Conservation (phyloP, 106 monocot species). For the Dendrobium chrysotoxum region DNA sequence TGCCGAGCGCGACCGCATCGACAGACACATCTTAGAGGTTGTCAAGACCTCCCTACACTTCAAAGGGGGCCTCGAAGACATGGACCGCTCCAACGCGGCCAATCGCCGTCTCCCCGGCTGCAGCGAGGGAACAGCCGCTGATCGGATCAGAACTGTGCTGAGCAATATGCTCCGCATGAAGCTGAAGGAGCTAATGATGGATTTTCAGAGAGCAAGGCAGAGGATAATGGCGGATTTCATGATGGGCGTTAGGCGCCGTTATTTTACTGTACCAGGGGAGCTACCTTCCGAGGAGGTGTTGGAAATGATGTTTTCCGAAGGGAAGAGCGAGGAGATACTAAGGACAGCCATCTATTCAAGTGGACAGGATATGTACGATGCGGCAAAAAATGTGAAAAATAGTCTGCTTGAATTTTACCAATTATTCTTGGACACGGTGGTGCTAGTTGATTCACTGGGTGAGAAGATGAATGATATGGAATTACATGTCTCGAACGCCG, state of each 20-base stretch:
- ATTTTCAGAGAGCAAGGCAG: constrained; percentile 52
- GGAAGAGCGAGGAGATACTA: constrained; percentile 37
- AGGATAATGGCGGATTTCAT: constrained; percentile 48
- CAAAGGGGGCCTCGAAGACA: constrained; percentile 39
- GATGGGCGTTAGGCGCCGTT: constrained; percentile 52
- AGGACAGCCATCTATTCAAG: not conserved
- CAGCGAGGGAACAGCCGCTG: constrained; percentile 45
- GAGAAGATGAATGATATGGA: constrained; percentile 78
- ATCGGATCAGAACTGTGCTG: constrained; percentile 52
- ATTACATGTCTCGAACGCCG: constrained; percentile 50
- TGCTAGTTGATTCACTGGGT: constrained; percentile 69
- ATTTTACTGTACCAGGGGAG: constrained; percentile 57
- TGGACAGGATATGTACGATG: constrained; percentile 36
- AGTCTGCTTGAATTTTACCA: constrained; percentile 73
- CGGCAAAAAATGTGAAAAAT: constrained; percentile 55
- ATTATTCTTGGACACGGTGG: constrained; percentile 83
- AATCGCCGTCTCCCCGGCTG: constrained; percentile 45
- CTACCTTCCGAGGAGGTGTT: constrained; percentile 48
- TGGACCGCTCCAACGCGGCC: constrained; percentile 56
- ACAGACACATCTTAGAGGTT: constrained; percentile 36
- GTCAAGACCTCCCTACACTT: constrained; percentile 45
- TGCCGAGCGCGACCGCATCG: not conserved
- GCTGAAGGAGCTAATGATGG: constrained; percentile 66
- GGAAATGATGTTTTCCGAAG: constrained; percentile 47
- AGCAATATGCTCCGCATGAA: constrained; percentile 53